Evolutionary conservation across 1,139 yeast genomes (phyloP).

Genomic region (Zhuliangozyma blackwelliae): DNA sequence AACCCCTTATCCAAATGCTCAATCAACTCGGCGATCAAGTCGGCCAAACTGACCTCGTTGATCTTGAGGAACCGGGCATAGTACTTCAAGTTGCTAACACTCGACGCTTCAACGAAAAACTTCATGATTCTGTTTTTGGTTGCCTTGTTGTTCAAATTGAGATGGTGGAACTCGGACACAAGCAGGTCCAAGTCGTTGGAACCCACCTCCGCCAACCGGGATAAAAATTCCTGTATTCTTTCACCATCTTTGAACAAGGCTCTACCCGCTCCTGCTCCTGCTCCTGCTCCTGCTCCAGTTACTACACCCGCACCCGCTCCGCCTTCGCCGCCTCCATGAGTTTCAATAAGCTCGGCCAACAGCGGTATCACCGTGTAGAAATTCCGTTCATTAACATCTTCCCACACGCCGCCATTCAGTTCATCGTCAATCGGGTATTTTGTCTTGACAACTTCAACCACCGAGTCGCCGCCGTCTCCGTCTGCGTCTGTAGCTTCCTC

Average conservation of each 20-base stretch:
- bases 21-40: slow-evolving; percentile 53
- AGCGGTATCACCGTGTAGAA: slow-evolving; percentile 50
- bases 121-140: slow-evolving; percentile 59
- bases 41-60: slow-evolving; percentile 45
- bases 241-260: slow-evolving; percentile 31
- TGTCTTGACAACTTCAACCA: slow-evolving; percentile 22
- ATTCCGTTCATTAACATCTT: slow-evolving; percentile 53
- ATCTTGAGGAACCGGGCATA: slow-evolving; percentile 70
- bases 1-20: slow-evolving; percentile 56
- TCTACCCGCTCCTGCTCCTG: too few relatives aligned
- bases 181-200: slow-evolving; percentile 54
- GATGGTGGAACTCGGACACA: slow-evolving; percentile 51
- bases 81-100: slow-evolving; percentile 40
- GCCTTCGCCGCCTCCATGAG: slow-evolving; percentile 12
- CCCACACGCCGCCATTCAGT: slow-evolving; percentile 49
- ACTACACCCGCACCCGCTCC: too few relatives aligned
- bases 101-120: slow-evolving; percentile 49
- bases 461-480: slow-evolving; percentile 15
- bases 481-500: slow-evolving; percentile 9
- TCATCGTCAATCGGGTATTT: slow-evolving; percentile 25
- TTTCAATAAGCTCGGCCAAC: slow-evolving; percentile 25
- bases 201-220: slow-evolving; percentile 39
- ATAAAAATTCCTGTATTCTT: slow-evolving; percentile 40
- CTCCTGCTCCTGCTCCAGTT: too few relatives aligned
- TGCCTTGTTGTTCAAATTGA: slow-evolving; percentile 64